Base-by-base conservation (phyloP, 176 grass and related monocot genomes). In the Pontederia paniculata region DNA sequence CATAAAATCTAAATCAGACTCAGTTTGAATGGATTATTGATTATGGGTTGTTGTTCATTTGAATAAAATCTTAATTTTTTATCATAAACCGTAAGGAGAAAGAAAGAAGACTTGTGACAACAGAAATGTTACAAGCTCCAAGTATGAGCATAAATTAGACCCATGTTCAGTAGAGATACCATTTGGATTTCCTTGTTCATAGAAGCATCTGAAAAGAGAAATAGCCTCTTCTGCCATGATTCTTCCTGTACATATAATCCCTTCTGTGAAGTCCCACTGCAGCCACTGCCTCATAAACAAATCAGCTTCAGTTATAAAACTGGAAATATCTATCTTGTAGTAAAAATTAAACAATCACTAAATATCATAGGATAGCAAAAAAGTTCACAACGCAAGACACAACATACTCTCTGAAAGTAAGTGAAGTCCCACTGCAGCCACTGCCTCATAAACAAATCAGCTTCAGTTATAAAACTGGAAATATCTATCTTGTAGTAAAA, bases 151-250 rank as follows among this genome's bases (percentile, higher is more conserved):
- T 37, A 21, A 12, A 44, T 72, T 5, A 48, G 15, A 31, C 41
- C 44, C 48, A 21, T 64, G 57, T 54, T 60, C 22, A 48, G 23
- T 14, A 22, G 9, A 22, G 22, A 22, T 23, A 95, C 93, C 86
- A 48, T 98, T 98, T 15, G 93, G 83, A 62, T 98, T 98, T 72
- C 86, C 86, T 81, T 91, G 86, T 54, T 98, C 83, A 69, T 97
- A 98, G 78, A 91, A 98, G 73, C 55, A 73, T 48, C 80, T 70
- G 51, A 97, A 88, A 67, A 97, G 72, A 74, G 74, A 72, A 20
- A 91, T 68, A 17, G 93, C 93, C 21, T 90, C 80, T 51, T 91
- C 80, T n/a, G 93, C 64, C 93, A 97, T 77, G 61, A 81, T 68
- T 45, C 80, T 83, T 66, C 80, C 68, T 12, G 52, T 80, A 68